A percentile compares a stretch with the other conserved stretches of the same genome.
phyloP scores from a whole-genome alignment of 495 filamentous ascomycete genomes.

The Xylaria longipes region DNA sequence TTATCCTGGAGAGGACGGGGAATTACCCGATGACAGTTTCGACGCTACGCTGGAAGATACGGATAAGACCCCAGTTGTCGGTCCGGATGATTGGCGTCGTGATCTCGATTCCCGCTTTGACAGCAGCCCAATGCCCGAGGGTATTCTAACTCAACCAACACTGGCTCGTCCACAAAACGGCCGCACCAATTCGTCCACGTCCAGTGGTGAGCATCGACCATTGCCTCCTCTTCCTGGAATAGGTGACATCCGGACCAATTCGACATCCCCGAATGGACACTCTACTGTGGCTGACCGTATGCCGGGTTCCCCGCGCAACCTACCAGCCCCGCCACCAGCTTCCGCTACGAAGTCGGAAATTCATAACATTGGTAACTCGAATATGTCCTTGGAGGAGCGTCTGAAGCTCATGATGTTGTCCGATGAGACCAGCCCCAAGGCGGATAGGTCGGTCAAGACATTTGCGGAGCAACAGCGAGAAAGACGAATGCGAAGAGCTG shows the following conservation, averaged over 20 bases:
- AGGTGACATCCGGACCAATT: conserved; percentile 45
- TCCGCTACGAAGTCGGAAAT: conserved; percentile 73
- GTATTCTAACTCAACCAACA: conserved; percentile 34
- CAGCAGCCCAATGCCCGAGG: conserved; percentile 67
- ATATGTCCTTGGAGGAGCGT: conserved; percentile 81
- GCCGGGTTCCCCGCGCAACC: conserved; percentile 62
- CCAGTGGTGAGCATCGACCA: conserved; percentile 75
- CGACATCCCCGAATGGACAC: conserved; percentile 50
- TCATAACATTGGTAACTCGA: conserved; percentile 67
- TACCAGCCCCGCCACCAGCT: conserved; percentile 72
- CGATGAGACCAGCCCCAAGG: conserved; percentile 61
- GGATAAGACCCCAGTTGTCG: conserved; percentile 94
- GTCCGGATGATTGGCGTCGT: conserved; percentile 93
- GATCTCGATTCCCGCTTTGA: conserved; percentile 78
- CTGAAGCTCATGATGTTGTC: conserved; percentile 82
- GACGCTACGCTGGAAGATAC: conserved; percentile 93
- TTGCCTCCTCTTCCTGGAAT: conserved; percentile 74
- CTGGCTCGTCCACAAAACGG: conserved; percentile 51
- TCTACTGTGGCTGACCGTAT: conserved; percentile 70
- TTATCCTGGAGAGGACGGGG: conserved; percentile 70
- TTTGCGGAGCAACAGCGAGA: conserved; percentile 64
- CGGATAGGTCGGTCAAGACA: conserved; percentile 34
- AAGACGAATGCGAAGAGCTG: conserved; percentile 63
- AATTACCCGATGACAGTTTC: conserved; percentile 86
- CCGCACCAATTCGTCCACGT: conserved; percentile 70